These are phyloP conservation scores for Heterobasidion irregulare DNA, from an alignment of 1,284 basidiomycete species.

Conservation along the genomic window DNA sequence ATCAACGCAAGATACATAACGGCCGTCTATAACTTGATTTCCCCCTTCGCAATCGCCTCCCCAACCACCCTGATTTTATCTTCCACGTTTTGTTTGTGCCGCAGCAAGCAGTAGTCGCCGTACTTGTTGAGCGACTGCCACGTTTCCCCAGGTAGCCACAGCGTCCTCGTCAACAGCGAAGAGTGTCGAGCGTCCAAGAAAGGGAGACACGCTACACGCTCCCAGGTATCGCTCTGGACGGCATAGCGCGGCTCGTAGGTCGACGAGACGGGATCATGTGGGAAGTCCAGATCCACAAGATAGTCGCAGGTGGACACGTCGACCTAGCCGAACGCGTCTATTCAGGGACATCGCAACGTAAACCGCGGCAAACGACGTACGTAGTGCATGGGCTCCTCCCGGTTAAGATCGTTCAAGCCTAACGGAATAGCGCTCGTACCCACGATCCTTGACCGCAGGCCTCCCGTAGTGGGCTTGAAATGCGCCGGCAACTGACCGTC, in stretches of 20 bases:
- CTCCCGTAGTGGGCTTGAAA: constrained; percentile 40
- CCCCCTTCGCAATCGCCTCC: not conserved
- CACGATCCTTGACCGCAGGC: constrained; percentile 48
- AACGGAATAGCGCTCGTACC: constrained; percentile 59
- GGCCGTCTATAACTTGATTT: not conserved
- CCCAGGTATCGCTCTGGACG: constrained; percentile 58
- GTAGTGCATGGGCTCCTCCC: constrained; percentile 73
- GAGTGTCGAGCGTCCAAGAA: constrained; percentile 82
- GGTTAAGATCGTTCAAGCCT: constrained; percentile 86
- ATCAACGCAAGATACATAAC: not conserved
- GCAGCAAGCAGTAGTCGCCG: constrained; percentile 68
- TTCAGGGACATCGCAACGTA: not conserved
- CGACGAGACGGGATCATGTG: constrained; percentile 48
- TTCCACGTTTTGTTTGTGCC: constrained; percentile 35
- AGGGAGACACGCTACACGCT: constrained; percentile 63
- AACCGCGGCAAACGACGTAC: constrained; percentile 40
- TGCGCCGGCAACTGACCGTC: constrained; percentile 84
- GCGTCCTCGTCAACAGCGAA: constrained; percentile 55
- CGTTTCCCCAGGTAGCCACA: constrained; percentile 68
- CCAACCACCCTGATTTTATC: constrained; percentile 28
- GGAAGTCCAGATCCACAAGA: constrained; percentile 82
- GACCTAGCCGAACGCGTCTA: constrained; percentile 40
- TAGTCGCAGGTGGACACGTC: constrained; percentile 73
- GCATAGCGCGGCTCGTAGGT: constrained; percentile 74
- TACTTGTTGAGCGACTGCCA: constrained; percentile 61